Percentiles rank a stretch among this genome's conserved stretches.
These are phyloP conservation scores for Aspergillus quadricinctus DNA, from an alignment of 2,329 filamentous ascomycete genomes.

Conservation along the genomic window DNA sequence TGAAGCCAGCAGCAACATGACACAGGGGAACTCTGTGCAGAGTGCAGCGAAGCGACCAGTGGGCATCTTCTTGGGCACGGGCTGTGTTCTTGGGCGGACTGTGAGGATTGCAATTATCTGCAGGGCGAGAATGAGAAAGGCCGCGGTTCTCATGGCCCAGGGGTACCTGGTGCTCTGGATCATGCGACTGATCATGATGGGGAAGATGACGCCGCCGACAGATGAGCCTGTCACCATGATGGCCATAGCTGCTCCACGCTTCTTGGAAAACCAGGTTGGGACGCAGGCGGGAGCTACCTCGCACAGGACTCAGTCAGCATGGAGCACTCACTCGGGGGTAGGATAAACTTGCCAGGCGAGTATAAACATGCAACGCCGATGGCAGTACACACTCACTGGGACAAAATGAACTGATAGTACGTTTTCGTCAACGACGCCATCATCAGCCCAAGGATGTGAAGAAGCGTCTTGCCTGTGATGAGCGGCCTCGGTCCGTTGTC, in stretches of 20 bases:
- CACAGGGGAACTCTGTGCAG: conserved; percentile 41
- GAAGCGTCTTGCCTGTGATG: conserved; percentile 44
- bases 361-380: conserved; percentile 34
- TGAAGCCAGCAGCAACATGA: conserved; percentile 33
- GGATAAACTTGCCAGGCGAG: background rate
- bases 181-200: conserved; percentile 54
- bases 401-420: conserved; percentile 52
- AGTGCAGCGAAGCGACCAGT: conserved; percentile 18
- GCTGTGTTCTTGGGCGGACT: conserved; percentile 42
- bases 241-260: conserved; percentile 49
- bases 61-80: conserved; percentile 5
- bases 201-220: conserved; percentile 54
- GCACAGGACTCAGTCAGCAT: conserved; percentile 4
- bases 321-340: background rate
- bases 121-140: conserved; percentile 58
- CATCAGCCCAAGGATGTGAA: conserved; percentile 54
- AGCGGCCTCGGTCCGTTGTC: conserved; percentile 59
- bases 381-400: conserved; percentile 49
- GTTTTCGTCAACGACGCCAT: conserved; percentile 48
- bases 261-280: conserved; percentile 49
- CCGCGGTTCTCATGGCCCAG: conserved; percentile 52
- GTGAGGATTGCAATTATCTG: conserved; percentile 50
- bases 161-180: conserved; percentile 48
- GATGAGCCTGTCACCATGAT: conserved; percentile 50
- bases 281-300: conserved; percentile 14